These are phyloP conservation scores for Vararia minispora DNA, from an alignment of 768 basidiomycete genomes.

Conservation along the genomic window DNA sequence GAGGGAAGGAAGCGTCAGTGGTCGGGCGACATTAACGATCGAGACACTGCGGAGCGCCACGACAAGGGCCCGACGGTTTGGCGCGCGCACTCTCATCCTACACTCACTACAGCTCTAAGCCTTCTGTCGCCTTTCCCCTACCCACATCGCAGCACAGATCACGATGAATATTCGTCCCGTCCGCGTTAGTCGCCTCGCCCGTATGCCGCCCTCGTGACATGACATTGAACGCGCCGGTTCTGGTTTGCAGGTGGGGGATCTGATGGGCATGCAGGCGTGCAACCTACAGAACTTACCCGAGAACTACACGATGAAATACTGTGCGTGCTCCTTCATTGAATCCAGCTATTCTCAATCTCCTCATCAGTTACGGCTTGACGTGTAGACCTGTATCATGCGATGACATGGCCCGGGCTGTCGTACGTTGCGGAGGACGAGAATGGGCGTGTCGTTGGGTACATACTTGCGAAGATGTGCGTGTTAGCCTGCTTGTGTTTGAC, in stretches of 20 bases:
- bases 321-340: constrained; percentile 28
- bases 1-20: too few relatives aligned
- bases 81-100: too few relatives aligned
- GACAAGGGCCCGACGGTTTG: too few relatives aligned
- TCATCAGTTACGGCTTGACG: neutral
- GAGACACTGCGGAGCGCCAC: too few relatives aligned
- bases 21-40: too few relatives aligned
- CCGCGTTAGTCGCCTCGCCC: too few relatives aligned
- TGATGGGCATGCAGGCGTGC: constrained; percentile 87
- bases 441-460: constrained; percentile 88
- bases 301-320: constrained; percentile 79
- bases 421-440: constrained; percentile 88
- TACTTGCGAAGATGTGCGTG: constrained; percentile 86
- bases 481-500: neutral
- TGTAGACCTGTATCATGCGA: constrained; percentile 76
- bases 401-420: constrained; percentile 91
- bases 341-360: neutral
- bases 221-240: too few relatives aligned
- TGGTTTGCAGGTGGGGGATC: constrained; percentile 88
- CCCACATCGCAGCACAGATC: too few relatives aligned
- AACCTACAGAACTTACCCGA: constrained; percentile 92
- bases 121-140: too few relatives aligned
- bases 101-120: too few relatives aligned
- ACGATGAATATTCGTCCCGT: too few relatives aligned
- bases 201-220: too few relatives aligned